phyloP scores from a whole-genome alignment of 768 basidiomycete species.

The Podaxis sp. region DNA sequence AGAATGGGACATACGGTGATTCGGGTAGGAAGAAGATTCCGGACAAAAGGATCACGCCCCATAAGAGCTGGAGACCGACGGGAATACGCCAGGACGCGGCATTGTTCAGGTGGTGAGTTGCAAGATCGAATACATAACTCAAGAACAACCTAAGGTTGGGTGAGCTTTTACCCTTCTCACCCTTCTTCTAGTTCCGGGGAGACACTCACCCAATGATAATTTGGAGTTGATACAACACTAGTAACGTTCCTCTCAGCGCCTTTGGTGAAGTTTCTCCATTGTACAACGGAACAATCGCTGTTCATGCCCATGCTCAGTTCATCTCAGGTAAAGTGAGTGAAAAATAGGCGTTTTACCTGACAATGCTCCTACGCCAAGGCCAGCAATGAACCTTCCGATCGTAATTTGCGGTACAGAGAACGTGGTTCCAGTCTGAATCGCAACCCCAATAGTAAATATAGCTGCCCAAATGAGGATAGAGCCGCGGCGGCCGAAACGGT shows the following conservation, averaged over 20 bases:
- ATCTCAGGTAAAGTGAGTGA: not conserved
- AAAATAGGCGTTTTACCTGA: constrained; percentile 42
- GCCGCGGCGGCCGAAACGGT: constrained; percentile 67
- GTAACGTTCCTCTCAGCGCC: constrained; percentile 63
- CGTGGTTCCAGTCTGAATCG: constrained; percentile 67
- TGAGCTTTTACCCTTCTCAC: not conserved
- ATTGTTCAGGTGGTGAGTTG: constrained; percentile 51
- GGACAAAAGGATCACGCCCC: constrained; percentile 65
- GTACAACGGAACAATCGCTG: constrained; percentile 43
- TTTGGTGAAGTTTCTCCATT: constrained; percentile 81
- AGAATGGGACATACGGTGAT: constrained; percentile 55
- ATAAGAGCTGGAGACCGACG: constrained; percentile 71
- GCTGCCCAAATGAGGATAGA: constrained; percentile 77
- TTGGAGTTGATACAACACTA: constrained; percentile 77
- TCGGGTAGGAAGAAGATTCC: constrained; percentile 79
- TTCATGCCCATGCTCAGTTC: no score
- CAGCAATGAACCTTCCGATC: constrained; percentile 73
- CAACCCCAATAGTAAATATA: constrained; percentile 69
- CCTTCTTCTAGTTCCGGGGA: not conserved
- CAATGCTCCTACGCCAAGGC: constrained; percentile 74
- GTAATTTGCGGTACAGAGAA: constrained; percentile 65
- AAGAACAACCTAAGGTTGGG: constrained; percentile 55
- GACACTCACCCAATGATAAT: constrained; percentile 63
- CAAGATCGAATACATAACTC: constrained; percentile 71
- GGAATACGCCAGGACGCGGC: constrained; percentile 75